These are phyloP conservation scores for Neurospora cerealis DNA, from an alignment of 495 filamentous ascomycete genomes.

Conservation along the genomic window DNA sequence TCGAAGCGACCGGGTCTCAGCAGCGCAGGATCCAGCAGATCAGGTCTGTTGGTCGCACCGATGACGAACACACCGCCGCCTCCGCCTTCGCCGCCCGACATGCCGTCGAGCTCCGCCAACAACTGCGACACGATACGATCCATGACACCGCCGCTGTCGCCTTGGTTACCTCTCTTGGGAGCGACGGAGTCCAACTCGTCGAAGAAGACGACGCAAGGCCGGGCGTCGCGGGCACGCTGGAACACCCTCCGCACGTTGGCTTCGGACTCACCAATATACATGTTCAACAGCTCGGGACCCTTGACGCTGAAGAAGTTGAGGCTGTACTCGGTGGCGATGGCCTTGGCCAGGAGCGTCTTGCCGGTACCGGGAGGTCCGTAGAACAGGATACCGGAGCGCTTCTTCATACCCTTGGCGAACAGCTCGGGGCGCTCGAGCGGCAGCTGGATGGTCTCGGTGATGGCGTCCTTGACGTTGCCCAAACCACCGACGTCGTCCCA, in stretches of 20 bases:
- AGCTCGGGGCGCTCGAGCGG: slow-evolving; percentile 87
- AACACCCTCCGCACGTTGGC: slow-evolving; percentile 95
- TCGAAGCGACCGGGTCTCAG: slow-evolving; percentile 90
- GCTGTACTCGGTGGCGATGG: slow-evolving; percentile 95
- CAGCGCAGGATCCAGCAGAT: slow-evolving; percentile 84
- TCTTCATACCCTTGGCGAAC: slow-evolving; percentile 98
- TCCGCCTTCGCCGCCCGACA: slow-evolving; percentile 83
- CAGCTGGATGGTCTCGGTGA: slow-evolving; percentile 93
- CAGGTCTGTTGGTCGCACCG: slow-evolving; percentile 90
- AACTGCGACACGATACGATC: slow-evolving; percentile 96
- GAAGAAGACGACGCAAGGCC: slow-evolving; percentile 98
- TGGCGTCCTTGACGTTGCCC: slow-evolving; percentile 85
- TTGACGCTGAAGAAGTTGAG: slow-evolving; percentile 99
- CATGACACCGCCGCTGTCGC: slow-evolving; percentile 97
- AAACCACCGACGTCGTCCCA: slow-evolving; percentile 97
- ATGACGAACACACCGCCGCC: slow-evolving; percentile 92
- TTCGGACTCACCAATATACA: slow-evolving; percentile 99
- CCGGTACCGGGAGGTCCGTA: slow-evolving; percentile 96
- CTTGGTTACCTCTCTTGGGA: slow-evolving; percentile 94
- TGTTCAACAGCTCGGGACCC: slow-evolving; percentile 92
- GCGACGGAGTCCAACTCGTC: slow-evolving; percentile 96
- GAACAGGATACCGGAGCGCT: slow-evolving; percentile 93
- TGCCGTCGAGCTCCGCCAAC: slow-evolving; percentile 90
- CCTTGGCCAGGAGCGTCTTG: slow-evolving; percentile 93
- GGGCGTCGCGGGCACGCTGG: slow-evolving; percentile 83